Evolutionary conservation across 768 basidiomycete genomes (phyloP), one percentile per base, ranked within the genome.

Genomic region (Tulasnella sp.): DNA sequence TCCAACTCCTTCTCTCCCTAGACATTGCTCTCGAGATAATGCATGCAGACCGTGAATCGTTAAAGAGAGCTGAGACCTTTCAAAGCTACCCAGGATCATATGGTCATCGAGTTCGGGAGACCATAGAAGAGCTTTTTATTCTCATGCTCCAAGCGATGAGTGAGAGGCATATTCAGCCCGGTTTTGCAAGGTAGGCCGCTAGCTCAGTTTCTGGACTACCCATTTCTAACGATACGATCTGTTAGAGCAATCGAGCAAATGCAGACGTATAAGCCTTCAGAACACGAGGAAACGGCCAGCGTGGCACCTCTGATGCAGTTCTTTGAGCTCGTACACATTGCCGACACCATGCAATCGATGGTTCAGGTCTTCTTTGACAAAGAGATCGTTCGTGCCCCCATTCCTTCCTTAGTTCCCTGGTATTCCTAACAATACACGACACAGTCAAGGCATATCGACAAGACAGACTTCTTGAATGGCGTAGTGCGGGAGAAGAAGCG

Each of bases 301-400:
- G 96, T 99, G 2, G 95, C 96, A 0, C 97, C 97, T 0, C 84
- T 99, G 2, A 84, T 98, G 52, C 96, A 99, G 82, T 99, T 99
- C 84, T 98, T 99, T 79, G 97, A 99, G 85, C 86, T 99, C 31
- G 97, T 97, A 0, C 97, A 99, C 84, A 86, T 99, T 19, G 97
- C 96, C 0, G 97, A 99, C 81, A 99, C 94, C 19, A 98, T 99
- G 64, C 94, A 97, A 83, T 94, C 91, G 22, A 98, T 99, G 90
- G 90, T 97, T 7, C 96, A 99, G 79, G 97, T 98, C 1, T 99
- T 96, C 82, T 99, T 97, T 81, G 97, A 99, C 81, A 96, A 96
- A 81, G 97, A 97, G 80, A 84, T 99, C 83, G 94, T 93, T 78
- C 34, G 90, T 40, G 31, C 15, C 15, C 6, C 19, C 25, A 14